phyloP scores from a whole-genome alignment of 495 filamentous ascomycete species.

The Daldinia bambusicola region DNA sequence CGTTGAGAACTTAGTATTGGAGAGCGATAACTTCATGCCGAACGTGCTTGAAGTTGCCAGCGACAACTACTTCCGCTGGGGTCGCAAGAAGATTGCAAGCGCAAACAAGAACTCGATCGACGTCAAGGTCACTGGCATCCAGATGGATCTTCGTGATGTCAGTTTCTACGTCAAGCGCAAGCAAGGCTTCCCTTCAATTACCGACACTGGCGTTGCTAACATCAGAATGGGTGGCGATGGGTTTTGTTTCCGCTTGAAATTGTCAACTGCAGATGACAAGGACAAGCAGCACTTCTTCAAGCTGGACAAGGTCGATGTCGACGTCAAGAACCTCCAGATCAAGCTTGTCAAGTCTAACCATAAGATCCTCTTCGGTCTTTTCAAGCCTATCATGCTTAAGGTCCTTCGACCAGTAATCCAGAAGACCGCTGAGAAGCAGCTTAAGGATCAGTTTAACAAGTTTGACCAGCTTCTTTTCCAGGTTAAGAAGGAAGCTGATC shows the following conservation, averaged over 20 bases:
- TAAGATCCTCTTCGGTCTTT: constrained; percentile 86
- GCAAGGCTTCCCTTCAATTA: constrained; percentile 91
- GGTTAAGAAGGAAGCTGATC: constrained; percentile 84
- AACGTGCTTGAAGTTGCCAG: constrained; percentile 90
- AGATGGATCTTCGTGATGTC: constrained; percentile 88
- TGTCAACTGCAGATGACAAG: constrained; percentile 80
- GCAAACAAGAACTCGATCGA: constrained; percentile 84
- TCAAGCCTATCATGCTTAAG: constrained; percentile 89
- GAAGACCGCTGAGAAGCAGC: constrained; percentile 88
- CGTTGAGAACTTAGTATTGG: constrained; percentile 92
- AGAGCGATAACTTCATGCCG: constrained; percentile 96
- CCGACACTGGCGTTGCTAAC: constrained; percentile 89
- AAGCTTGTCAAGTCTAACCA: constrained; percentile 94
- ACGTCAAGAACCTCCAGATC: constrained; percentile 85
- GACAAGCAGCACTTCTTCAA: constrained; percentile 91
- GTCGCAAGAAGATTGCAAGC: constrained; percentile 79
- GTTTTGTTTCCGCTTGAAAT: constrained; percentile 89
- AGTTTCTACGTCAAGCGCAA: constrained; percentile 97
- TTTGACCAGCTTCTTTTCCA: constrained; percentile 76
- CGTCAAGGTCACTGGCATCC: constrained; percentile 86
- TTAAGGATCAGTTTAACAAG: constrained; percentile 78
- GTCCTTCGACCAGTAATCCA: constrained; percentile 83
- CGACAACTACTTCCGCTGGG: constrained; percentile 97
- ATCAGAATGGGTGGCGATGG: constrained; percentile 89
- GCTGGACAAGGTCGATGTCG: constrained; percentile 86